A percentile compares a stretch with the other conserved stretches of the same genome.
Conservation (phyloP, 129 eudicot genomes). For the Gnaphalium uliginosum region DNA sequence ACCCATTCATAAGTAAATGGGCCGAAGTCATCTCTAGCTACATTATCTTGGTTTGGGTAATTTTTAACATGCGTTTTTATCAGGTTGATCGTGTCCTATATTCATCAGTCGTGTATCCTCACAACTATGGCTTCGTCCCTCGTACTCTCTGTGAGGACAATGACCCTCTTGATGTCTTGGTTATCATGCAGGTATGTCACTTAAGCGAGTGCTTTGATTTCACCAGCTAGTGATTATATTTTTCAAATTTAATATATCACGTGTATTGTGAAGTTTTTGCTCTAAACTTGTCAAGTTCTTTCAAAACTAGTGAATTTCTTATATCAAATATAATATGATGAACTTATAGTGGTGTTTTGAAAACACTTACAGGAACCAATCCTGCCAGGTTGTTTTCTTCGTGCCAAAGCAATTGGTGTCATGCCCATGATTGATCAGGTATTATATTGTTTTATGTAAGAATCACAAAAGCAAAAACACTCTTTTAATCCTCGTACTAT, state of each 20-base stretch:
- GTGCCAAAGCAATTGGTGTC: conserved; percentile 92
- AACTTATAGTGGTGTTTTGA: conserved; percentile 16
- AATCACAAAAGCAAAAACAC: not conserved
- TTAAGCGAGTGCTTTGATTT: not conserved
- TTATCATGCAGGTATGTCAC: conserved; percentile 82
- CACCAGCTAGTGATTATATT: not conserved
- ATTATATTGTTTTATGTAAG: not conserved
- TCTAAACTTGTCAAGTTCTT: not conserved
- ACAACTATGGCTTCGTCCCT: conserved; percentile 94
- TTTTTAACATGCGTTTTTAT: conserved; percentile 13
- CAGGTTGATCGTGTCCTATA: conserved; percentile 97
- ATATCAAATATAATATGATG: not conserved
- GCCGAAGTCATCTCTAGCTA: not conserved
- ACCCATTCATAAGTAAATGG: not conserved
- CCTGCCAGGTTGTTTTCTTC: conserved; percentile 93
- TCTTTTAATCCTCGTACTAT: not conserved
- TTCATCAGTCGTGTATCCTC: conserved; percentile 97
- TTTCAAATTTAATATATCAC: conserved; percentile 1
- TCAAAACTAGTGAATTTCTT: not conserved
- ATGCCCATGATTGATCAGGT: conserved; percentile 99
- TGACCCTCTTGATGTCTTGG: conserved; percentile 95
- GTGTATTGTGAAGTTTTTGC: not conserved
- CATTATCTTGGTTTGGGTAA: conserved; percentile 3
- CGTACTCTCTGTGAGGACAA: conserved; percentile 96
- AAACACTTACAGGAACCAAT: conserved; percentile 75